These are phyloP conservation scores for Aspergillus clavatus DNA, from an alignment of 2,329 filamentous ascomycete species.

Conservation along the genomic window DNA sequence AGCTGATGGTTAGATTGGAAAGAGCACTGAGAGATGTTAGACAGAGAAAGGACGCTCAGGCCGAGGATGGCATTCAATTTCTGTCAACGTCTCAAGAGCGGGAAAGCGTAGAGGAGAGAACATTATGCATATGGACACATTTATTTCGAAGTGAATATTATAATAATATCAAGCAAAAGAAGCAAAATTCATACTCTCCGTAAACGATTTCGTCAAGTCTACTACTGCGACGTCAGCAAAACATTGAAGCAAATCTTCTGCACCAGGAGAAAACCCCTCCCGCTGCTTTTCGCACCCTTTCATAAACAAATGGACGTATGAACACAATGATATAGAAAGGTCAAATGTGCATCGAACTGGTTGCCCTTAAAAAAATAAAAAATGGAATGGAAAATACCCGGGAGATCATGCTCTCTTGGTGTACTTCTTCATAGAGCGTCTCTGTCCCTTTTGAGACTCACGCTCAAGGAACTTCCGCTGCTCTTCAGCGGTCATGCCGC, in stretches of 20 bases:
- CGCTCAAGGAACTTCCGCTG: conserved; percentile 82
- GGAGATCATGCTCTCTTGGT: conserved; percentile 44
- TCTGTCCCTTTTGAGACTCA: conserved; percentile 69
- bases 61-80: neutral
- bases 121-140: neutral
- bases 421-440: conserved; percentile 60
- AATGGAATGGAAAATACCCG: neutral
- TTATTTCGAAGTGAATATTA: neutral
- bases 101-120: too few relatives aligned
- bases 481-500: conserved; percentile 70
- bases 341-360: neutral
- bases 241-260: neutral
- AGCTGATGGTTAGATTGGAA: too few relatives aligned
- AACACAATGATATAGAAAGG: neutral
- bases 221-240: neutral
- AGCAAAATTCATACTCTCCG: neutral
- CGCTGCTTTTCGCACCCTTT: neutral
- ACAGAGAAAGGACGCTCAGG: neutral
- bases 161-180: neutral
- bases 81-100: too few relatives aligned
- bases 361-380: conserved; percentile 9
- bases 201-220: neutral
- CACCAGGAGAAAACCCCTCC: neutral
- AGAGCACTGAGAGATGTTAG: neutral
- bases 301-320: neutral